Evolutionary conservation across 1,284 basidiomycete species (phyloP).

Genomic region (Pseudozyma tsukubaensis): DNA sequence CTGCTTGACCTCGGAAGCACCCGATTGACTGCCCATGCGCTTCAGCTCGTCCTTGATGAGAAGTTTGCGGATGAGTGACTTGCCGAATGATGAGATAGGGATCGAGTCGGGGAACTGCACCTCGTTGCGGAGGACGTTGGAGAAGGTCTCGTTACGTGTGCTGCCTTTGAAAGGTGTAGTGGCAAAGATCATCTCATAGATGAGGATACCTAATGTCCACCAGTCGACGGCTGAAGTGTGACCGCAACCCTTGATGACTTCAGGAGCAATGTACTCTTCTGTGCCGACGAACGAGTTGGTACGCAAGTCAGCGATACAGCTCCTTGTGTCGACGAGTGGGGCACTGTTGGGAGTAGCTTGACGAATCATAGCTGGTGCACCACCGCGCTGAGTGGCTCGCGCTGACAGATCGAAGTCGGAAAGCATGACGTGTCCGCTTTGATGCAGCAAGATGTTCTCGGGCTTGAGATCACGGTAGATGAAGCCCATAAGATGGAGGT

Average conservation of each 20-base stretch:
- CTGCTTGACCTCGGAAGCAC: constrained; percentile 97
- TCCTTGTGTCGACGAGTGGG: constrained; percentile 93
- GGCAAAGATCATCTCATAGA: constrained; percentile 99
- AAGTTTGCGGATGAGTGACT: constrained; percentile 86
- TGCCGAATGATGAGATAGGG: constrained; percentile 81
- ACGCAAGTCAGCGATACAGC: constrained; percentile 95
- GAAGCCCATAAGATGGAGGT: constrained; percentile 98
- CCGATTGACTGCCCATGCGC: constrained; percentile 88
- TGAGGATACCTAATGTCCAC: constrained; percentile 98
- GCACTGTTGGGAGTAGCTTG: constrained; percentile 89
- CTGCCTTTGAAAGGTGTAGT: constrained; percentile 98
- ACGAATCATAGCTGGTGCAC: constrained; percentile 88
- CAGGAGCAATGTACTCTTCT: constrained; percentile 98
- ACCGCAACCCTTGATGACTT: constrained; percentile 96
- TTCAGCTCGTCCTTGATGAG: constrained; percentile 93
- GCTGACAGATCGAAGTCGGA: constrained; percentile 99
- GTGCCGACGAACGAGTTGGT: constrained; percentile 99
- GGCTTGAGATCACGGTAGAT: constrained; percentile 89
- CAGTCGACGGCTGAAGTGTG: constrained; percentile 99
- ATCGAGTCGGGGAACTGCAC: constrained; percentile 88
- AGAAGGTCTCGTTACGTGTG: constrained; percentile 93
- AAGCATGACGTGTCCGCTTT: constrained; percentile 98
- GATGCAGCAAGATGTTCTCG: constrained; percentile 95
- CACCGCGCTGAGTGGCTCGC: constrained; percentile 80
- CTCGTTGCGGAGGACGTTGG: constrained; percentile 88